Evolutionary conservation across 176 grass and related monocot genomes (phyloP).

Genomic region (Bonia amplexicaulis): DNA sequence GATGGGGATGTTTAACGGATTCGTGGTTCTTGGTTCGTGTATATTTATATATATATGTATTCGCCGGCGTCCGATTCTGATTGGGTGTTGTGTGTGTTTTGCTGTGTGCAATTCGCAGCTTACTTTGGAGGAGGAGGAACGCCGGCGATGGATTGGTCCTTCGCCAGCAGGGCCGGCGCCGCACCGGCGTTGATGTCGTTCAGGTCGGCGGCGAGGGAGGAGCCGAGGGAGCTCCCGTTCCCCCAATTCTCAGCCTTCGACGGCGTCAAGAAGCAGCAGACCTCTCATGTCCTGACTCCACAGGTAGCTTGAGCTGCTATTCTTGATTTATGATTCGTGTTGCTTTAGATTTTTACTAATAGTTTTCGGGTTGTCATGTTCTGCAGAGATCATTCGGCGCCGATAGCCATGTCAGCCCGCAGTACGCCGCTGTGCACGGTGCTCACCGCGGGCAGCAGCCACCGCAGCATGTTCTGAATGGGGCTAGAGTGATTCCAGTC

Average conservation of each 20-base stretch:
- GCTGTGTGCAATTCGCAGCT: constrained; percentile 39
- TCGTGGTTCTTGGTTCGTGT: background rate
- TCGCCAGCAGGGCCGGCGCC: constrained; percentile 34
- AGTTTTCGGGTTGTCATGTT: background rate
- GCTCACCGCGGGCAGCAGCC: background rate
- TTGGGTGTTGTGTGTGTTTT: background rate
- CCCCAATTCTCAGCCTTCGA: constrained; percentile 48
- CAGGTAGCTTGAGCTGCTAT: constrained; percentile 37
- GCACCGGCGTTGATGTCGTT: constrained; percentile 64
- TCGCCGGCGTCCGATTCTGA: background rate
- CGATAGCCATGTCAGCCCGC: constrained; percentile 21
- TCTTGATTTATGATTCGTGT: background rate
- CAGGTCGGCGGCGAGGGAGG: constrained; percentile 43
- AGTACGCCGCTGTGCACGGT: constrained; percentile 19
- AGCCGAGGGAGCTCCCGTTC: constrained; percentile 8
- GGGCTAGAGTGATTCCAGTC: constrained; percentile 37
- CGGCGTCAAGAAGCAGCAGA: constrained; percentile 2
- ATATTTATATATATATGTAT: background rate
- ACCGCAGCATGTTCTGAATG: constrained; percentile 35
- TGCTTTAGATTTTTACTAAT: background rate
- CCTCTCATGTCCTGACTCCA: constrained; percentile 24
- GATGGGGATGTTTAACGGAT: constrained; percentile 41
- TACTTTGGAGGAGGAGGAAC: constrained; percentile 41
- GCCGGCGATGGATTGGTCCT: constrained; percentile 63
- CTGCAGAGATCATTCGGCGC: constrained; percentile 40